phyloP scores from a whole-genome alignment of 176 grass and related monocot genomes.

The Ananas comosus region DNA sequence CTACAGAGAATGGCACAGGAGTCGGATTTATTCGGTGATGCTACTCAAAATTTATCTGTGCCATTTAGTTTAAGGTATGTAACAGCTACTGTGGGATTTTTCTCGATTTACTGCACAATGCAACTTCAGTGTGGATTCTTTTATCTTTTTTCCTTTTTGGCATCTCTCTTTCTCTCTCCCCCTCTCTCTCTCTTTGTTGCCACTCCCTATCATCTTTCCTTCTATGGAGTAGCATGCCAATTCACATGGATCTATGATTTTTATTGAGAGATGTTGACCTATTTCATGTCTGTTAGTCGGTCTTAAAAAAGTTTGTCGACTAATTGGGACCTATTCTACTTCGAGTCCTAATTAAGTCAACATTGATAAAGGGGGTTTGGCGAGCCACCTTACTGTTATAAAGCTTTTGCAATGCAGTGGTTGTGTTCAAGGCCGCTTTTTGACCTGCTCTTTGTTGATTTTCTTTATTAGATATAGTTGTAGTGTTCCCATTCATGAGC shows the following conservation, averaged over 20 bases:
- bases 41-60: neutral
- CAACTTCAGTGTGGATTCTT: neutral
- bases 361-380: too few species aligned
- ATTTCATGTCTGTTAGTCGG: neutral
- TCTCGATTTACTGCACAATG: neutral
- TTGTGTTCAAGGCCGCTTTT: too few species aligned
- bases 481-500: too few species aligned
- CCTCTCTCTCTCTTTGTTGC: neutral
- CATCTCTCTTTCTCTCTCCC: neutral
- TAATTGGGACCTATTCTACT: too few species aligned
- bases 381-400: too few species aligned
- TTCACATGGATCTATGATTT: neutral
- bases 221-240: neutral
- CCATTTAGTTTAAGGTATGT: slow-evolving; percentile 17
- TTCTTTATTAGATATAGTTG: too few species aligned
- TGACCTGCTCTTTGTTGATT: too few species aligned
- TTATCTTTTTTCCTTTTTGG: neutral
- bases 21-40: slow-evolving; percentile 10
- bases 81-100: neutral
- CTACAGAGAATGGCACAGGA: slow-evolving; percentile 20
- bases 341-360: too few species aligned
- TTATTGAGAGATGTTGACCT: neutral
- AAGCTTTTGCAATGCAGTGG: too few species aligned
- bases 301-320: too few species aligned
- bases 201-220: neutral